Evolutionary conservation across 495 filamentous ascomycete species (phyloP).

Genomic region (Penicillium lagena): DNA sequence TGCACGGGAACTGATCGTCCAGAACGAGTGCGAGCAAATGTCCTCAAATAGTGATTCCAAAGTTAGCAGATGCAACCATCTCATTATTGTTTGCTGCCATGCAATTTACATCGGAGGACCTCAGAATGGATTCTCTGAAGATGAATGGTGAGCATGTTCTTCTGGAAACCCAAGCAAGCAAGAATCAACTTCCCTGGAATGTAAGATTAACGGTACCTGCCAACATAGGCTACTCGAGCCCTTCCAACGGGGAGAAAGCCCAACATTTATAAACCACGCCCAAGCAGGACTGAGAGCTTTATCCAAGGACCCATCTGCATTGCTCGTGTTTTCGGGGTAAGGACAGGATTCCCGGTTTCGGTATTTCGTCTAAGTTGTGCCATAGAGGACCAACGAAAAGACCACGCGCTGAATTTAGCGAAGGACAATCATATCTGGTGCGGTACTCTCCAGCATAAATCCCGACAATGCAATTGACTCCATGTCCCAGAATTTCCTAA

Average conservation of each 20-base stretch:
- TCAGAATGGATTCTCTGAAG: constrained; percentile 48
- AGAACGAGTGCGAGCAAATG: not conserved
- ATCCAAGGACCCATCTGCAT: constrained; percentile 22
- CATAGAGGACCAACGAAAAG: constrained; percentile 56
- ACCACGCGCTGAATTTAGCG: constrained; percentile 44
- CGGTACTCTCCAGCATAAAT: not conserved
- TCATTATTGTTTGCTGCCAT: constrained; percentile 77
- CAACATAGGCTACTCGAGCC: constrained; percentile 47
- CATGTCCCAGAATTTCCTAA: constrained; percentile 35
- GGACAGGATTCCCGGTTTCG: constrained; percentile 2
- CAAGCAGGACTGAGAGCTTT: constrained; percentile 52
- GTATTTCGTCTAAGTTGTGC: not conserved
- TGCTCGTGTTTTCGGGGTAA: constrained; percentile 68
- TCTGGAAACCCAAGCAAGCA: not conserved
- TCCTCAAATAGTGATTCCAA: not conserved
- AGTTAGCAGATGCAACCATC: constrained; percentile 24
- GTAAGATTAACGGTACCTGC: not conserved
- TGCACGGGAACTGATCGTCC: too few relatives aligned
- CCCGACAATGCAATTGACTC: not conserved
- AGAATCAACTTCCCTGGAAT: not conserved
- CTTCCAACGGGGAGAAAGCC: constrained; percentile 68
- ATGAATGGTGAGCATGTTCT: constrained; percentile 53
- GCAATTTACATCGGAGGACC: constrained; percentile 67
- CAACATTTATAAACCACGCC: constrained; percentile 66
- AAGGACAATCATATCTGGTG: constrained; percentile 62